Percentiles rank a stretch among this genome's conserved stretches.
These are phyloP conservation scores for Tetraselmis chui DNA, from an alignment of 139 green algal species.

Conservation along the genomic window DNA sequence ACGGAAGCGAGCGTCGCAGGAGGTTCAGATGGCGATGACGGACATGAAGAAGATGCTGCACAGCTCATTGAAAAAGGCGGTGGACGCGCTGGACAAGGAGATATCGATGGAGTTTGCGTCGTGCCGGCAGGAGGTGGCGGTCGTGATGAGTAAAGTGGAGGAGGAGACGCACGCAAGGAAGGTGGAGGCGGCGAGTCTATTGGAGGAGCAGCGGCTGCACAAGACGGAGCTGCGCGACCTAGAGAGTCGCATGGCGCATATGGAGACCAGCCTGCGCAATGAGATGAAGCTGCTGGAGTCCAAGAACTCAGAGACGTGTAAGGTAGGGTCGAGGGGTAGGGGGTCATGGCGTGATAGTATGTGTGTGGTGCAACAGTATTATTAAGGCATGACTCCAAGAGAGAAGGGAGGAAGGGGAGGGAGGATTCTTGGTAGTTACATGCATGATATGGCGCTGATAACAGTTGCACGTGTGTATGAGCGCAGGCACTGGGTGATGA, in stretches of 20 bases:
- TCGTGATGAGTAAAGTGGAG: not conserved
- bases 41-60: not conserved
- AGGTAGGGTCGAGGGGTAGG: too few relatives aligned
- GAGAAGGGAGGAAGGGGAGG: too few relatives aligned
- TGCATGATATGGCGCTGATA: too few relatives aligned
- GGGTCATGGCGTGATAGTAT: too few relatives aligned
- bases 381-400: too few relatives aligned
- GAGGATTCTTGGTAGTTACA: too few relatives aligned
- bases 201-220: not conserved
- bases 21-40: not conserved
- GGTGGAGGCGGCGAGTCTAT: not conserved
- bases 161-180: not conserved
- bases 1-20: not conserved
- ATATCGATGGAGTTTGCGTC: not conserved
- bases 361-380: too few relatives aligned
- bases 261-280: not conserved
- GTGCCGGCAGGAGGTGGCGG: not conserved
- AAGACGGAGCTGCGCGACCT: not conserved
- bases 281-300: not conserved
- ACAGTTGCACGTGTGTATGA: too few relatives aligned
- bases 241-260: not conserved
- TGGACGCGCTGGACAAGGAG: not conserved
- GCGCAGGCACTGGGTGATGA: not conserved
- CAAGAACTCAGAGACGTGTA: not conserved
- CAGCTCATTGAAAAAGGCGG: not conserved